Base-by-base conservation (phyloP, 768 basidiomycete genomes). In the Amanita inopinata region DNA sequence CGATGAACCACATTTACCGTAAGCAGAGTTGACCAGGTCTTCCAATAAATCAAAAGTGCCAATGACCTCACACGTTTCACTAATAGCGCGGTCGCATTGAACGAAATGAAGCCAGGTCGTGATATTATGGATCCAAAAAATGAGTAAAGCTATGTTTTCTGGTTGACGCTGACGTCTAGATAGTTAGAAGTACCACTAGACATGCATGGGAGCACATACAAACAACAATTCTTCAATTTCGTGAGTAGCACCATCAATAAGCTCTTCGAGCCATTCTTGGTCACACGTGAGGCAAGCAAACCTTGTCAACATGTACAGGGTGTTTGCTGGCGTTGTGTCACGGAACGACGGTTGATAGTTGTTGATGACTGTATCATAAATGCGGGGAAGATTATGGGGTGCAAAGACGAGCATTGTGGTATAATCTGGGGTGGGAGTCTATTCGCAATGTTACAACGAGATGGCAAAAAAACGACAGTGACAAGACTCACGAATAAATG, bases 121-220 rank as follows among this genome's bases (percentile, higher is more conserved):
- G 14, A 79, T 74, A 59, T 99, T 99, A 62, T 91, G 88, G 34
- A 94, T 63, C 93, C 96, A 99, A 61, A 97, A 98, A 24, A 92
- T 73, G 18, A 94, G 70, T 55, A 78, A 80, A 3, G 87, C 79
- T 22, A 96, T 61, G 56, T 97, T 88, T 51, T 96, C 91, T 15
- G 85, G 73, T 48, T 76, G 79, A 53, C 65, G 79, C 93, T 97
- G 54, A 36, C 36, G 32, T 18, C 37, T 30, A 27, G 27, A 39
- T 15, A 54, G 43, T 4, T 44, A 41, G 39, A 15, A 52, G 41
- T 45, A 17, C 17, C 11, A 19, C 38, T 11, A 39, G 37, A 38
- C 24, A 47, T 31, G 15, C 34, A 24, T 33, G 45, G 35, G 33
- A 22, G 41, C 17, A 69, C 92, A 66, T 58, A 94, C 96, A 56